Evolutionary conservation across 2,329 filamentous ascomycete species (phyloP), one percentile per base, ranked within the genome.

Genomic region (Shiraia bambusicola): DNA sequence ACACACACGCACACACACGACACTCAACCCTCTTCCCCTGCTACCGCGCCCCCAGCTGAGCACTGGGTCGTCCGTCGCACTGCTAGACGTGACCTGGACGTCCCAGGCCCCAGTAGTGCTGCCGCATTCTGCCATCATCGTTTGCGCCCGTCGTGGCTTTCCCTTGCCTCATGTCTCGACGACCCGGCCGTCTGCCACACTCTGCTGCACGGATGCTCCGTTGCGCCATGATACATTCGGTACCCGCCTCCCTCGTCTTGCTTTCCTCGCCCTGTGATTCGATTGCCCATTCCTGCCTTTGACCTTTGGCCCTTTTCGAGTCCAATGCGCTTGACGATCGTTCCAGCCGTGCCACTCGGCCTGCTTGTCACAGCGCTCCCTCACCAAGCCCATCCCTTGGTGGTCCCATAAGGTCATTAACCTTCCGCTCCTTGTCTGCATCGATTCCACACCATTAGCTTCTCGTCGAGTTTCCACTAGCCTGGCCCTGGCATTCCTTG

Each of bases 211-310:
- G 59, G 61, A 63, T 63, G 43, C 59, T 62, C 58, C 59, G 61
- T 67, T 67, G 66, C 65, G 65, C 66, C 65, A 68, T 67, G 65
- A 62, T 67, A 67, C 66, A 63, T 63, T 22, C 40, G 49, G 52
- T 54, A 66, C 64, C 63, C 63, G 64, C 64, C 54, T 56, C 52
- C 37, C 54, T 56, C 49, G 43, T 54, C 41, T 47, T 36, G 4
- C 40, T 49, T 46, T 49, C 47, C 52, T 48, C 48, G 52, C 42
- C 60, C 52, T 63, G 52, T 63, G 59, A 67, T 67, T 67, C 56
- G 61, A 39, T 8, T 8, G 19, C 19, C 55, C 58, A 54, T 50
- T 50, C 37, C 49, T 56, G 56, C 52, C 52, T 46, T 64, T 63
- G 58, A 57, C 67, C 62, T 63, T 65, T 59, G 54, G 19, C 19